phyloP scores from a whole-genome alignment of 805 yeast species.

The Saitoella complicata region DNA sequence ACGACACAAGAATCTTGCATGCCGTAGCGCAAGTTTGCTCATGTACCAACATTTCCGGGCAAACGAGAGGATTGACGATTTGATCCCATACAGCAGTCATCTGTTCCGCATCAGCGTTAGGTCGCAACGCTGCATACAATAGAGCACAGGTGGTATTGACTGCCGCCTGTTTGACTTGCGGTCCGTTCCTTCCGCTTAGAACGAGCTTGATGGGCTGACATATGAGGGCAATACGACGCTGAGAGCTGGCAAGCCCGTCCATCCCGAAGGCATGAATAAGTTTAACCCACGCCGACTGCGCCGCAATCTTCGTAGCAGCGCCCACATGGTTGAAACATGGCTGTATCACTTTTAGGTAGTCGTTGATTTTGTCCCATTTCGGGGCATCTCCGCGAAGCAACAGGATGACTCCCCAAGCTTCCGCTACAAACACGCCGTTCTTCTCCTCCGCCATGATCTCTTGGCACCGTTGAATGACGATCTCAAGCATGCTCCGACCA shows the following conservation, averaged over 20 bases:
- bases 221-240: neutral
- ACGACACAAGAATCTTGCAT: neutral
- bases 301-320: slow-evolving; percentile 1
- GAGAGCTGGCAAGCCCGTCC: neutral
- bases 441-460: neutral
- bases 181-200: neutral
- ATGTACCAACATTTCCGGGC: neutral
- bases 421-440: slow-evolving; percentile 1
- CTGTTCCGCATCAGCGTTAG: neutral
- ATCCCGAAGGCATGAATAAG: neutral
- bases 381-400: neutral
- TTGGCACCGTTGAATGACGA: neutral
- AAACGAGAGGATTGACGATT: neutral
- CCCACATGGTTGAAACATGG: neutral
- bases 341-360: slow-evolving; percentile 1
- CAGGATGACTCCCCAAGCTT: slow-evolving; percentile 1
- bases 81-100: neutral
- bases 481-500: neutral
- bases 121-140: neutral
- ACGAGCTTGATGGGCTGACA: slow-evolving; percentile 1
- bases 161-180: slow-evolving; percentile 1
- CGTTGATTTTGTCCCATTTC: slow-evolving; percentile 1
- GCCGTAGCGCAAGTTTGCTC: neutral
- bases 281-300: slow-evolving; percentile 1
- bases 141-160: neutral